Evolutionary conservation across 768 basidiomycete species (phyloP), one percentile per base, ranked within the genome.

Genomic region (Polyporus arcularius): DNA sequence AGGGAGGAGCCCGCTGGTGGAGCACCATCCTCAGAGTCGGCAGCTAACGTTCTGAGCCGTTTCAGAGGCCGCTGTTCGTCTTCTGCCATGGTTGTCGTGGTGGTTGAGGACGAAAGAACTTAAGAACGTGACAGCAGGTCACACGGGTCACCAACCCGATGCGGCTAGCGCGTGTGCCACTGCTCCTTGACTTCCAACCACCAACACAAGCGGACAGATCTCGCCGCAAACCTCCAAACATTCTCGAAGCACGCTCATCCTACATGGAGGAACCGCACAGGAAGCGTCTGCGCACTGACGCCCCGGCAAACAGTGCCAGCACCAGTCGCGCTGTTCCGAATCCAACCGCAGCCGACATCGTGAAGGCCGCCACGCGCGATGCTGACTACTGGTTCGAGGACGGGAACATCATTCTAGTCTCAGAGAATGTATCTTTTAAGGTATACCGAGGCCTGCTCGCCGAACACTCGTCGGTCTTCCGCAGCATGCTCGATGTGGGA

Each of bases 381-480:
- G 40, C 7, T 2, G 57, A 59, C 6, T 54, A 55, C 10, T 63
- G 57, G 53, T 65, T 63, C 32, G 61, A 65, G 5, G 64, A 65
- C 38, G 64, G 64, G 6, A 62, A 55, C 45, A 47, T 65, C 35
- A 46, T 65, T 15, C 46, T 65, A 14, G 18, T 51, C 4, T 38
- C 60, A 8, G 32, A 40, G 26, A 18, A 30, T 14, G 18, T 43
- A 4, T 26, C 30, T 4, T 65, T 65, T 38, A 61, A 50, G 15
- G 53, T 63, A 18, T 60, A 63, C 53, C 43, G 52, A 4, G 61
- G 64, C 38, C 15, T 65, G 6, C 61, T 65, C n/a, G 40, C 64
- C 3, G 38, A 41, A 26, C 41, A 63, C 43, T 65, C 64, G 2
- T 21, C 30, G 11, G 61, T 65, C 18, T 65, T 65, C 50, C 42